Conservation (phyloP, 2,329 filamentous ascomycete genomes). For the Aspergillus latus region DNA sequence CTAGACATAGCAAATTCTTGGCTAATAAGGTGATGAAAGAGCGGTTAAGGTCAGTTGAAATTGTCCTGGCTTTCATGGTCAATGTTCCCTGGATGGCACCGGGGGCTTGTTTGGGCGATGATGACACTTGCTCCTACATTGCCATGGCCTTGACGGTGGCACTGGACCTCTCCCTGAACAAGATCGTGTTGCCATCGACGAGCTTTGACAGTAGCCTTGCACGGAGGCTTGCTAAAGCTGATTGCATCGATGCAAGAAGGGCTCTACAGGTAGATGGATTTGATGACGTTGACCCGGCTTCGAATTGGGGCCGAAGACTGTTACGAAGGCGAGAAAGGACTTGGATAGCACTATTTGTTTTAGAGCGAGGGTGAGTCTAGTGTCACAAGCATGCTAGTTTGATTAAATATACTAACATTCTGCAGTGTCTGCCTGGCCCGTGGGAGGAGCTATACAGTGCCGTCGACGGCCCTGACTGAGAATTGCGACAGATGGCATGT, state of each 20-base stretch:
- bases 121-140: conserved; percentile 71
- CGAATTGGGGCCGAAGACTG: conserved; percentile 61
- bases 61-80: conserved; percentile 72
- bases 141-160: conserved; percentile 69
- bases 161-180: conserved; percentile 68
- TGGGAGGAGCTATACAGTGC: conserved; percentile 67
- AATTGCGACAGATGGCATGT: conserved; percentile 70
- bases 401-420: background rate
- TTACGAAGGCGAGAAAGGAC: conserved; percentile 65
- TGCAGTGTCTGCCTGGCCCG: conserved; percentile 65
- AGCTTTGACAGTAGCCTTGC: conserved; percentile 48
- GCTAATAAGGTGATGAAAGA: conserved; percentile 62
- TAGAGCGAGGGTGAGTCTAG: conserved; percentile 61
- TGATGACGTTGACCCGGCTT: conserved; percentile 59
- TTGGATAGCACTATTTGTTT: conserved; percentile 70
- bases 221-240: conserved; percentile 59
- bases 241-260: conserved; percentile 66
- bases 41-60: conserved; percentile 68
- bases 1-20: conserved; percentile 62
- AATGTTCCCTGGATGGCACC: conserved; percentile 73
- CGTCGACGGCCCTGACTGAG: conserved; percentile 64
- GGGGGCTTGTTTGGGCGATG: conserved; percentile 50
- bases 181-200: conserved; percentile 61
- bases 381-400: too few species aligned
- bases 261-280: conserved; percentile 70